Evolutionary conservation across 192 early-diverging fungal species (phyloP).

Genomic region (Glomus cerebriforme): DNA sequence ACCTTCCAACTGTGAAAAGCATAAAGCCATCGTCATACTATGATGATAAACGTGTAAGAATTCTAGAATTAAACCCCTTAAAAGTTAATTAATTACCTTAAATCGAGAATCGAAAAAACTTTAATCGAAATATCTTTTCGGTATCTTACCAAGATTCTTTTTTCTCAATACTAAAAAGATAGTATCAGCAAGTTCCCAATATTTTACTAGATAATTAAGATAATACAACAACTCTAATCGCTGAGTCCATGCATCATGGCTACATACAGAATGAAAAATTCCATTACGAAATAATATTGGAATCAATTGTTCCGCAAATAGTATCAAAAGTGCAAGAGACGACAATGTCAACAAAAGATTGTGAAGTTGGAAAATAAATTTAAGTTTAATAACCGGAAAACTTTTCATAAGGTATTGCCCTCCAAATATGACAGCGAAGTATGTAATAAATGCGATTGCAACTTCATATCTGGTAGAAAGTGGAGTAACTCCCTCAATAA

Average conservation of each 20-base stretch:
- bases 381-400: constrained; percentile 67
- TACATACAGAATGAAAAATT: constrained; percentile 71
- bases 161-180: constrained; percentile 83
- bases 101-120: not conserved
- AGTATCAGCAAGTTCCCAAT: constrained; percentile 87
- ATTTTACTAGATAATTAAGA: constrained; percentile 92
- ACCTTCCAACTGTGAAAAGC: constrained; percentile 79
- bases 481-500: constrained; percentile 51
- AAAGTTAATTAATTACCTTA: not conserved
- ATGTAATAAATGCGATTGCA: constrained; percentile 55
- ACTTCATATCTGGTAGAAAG: constrained; percentile 52
- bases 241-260: constrained; percentile 71
- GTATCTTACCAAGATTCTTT: constrained; percentile 70
- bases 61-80: constrained; percentile 44
- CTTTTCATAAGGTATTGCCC: constrained; percentile 71
- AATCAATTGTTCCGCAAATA: constrained; percentile 76
- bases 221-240: constrained; percentile 83
- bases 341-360: constrained; percentile 74
- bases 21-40: constrained; percentile 85
- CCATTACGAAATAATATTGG: constrained; percentile 73
- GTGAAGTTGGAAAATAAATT: constrained; percentile 75
- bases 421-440: constrained; percentile 80
- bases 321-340: constrained; percentile 67
- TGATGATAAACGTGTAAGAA: constrained; percentile 96
- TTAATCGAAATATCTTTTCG: not conserved